These are phyloP conservation scores for Trichomonascaceae sp. DNA, from an alignment of 1,139 yeast genomes.

Conservation along the genomic window DNA sequence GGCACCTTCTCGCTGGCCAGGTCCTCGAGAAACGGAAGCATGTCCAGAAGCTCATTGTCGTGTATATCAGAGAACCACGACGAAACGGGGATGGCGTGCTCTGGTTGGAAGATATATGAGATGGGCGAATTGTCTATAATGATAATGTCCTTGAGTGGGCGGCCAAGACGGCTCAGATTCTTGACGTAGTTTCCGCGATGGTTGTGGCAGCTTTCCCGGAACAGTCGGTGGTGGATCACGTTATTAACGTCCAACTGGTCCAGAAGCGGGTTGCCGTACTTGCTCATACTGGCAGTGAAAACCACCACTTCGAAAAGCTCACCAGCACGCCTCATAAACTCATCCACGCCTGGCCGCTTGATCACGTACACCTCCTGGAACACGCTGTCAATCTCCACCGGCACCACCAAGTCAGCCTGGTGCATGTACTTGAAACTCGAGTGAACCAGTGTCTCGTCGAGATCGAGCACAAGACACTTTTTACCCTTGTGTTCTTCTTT, in stretches of 20 bases:
- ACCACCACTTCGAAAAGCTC: slow-evolving; percentile 87
- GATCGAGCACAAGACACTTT: slow-evolving; percentile 80
- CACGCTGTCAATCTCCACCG: slow-evolving; percentile 81
- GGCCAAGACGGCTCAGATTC: slow-evolving; percentile 83
- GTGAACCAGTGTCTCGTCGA: slow-evolving; percentile 94
- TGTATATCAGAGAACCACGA: slow-evolving; percentile 98
- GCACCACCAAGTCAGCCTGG: slow-evolving; percentile 91
- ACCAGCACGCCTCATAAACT: slow-evolving; percentile 73
- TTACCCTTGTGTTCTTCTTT: slow-evolving; percentile 35
- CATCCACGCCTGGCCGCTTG: slow-evolving; percentile 96
- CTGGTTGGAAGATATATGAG: slow-evolving; percentile 92
- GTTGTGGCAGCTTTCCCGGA: slow-evolving; percentile 72
- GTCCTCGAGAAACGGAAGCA: slow-evolving; percentile 84
- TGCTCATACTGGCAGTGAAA: slow-evolving; percentile 88
- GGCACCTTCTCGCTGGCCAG: slow-evolving; percentile 51
- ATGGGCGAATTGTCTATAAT: slow-evolving; percentile 97
- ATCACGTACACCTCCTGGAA: slow-evolving; percentile 91
- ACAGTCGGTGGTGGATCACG: slow-evolving; percentile 78
- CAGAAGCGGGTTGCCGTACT: slow-evolving; percentile 90
- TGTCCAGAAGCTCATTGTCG: slow-evolving; percentile 85
- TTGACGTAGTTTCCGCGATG: slow-evolving; percentile 90
- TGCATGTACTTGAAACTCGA: slow-evolving; percentile 85
- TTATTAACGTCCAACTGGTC: slow-evolving; percentile 69
- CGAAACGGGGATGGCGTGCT: slow-evolving; percentile 95
- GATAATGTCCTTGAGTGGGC: slow-evolving; percentile 75